These are phyloP conservation scores for Trichoderma breve DNA, from an alignment of 2,329 filamentous ascomycete genomes.

Conservation along the genomic window DNA sequence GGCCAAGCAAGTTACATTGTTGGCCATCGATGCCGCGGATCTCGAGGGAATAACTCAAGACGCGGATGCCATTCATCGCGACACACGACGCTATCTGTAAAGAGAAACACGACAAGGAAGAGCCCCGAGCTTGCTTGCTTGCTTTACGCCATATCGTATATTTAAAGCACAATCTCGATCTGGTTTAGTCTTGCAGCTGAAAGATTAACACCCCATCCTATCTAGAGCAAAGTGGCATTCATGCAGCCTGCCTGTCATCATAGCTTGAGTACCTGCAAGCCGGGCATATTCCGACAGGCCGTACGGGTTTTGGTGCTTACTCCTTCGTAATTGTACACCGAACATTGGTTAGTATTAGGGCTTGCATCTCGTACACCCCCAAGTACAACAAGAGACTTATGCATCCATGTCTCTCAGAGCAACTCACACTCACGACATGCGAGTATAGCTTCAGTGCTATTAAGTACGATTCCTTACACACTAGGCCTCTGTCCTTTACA, in stretches of 20 bases:
- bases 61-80: neutral
- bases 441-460: neutral
- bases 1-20: neutral
- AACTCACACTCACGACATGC: neutral
- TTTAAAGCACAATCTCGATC: slow-evolving; percentile 4
- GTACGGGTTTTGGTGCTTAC: neutral
- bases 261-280: neutral
- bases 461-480: neutral
- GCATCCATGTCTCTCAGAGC: neutral
- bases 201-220: neutral
- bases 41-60: neutral
- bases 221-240: neutral
- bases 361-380: neutral
- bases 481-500: neutral
- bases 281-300: slow-evolving; percentile 10
- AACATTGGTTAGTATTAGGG: neutral
- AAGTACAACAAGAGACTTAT: neutral
- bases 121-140: neutral
- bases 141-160: neutral
- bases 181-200: slow-evolving; percentile 2
- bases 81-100: neutral
- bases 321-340: neutral
- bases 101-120: neutral
- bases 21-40: neutral
- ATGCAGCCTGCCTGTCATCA: slow-evolving; percentile 10